Evolutionary conservation across 83 land plant genomes (phyloP), one percentile per base, ranked within the genome.

Genomic region (Larix sibirica): DNA sequence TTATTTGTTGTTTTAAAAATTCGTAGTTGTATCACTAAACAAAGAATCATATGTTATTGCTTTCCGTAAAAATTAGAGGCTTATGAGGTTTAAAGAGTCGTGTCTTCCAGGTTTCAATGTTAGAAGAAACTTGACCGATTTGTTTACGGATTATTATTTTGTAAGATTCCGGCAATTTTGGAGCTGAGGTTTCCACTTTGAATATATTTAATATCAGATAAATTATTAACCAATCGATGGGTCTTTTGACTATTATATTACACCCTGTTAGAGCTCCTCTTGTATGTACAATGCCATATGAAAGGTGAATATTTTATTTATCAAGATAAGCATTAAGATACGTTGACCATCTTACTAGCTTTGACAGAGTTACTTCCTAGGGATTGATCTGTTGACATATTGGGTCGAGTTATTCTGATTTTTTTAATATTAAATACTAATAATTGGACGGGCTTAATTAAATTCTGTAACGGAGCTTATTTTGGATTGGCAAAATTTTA

Each of bases 121-220:
- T 47, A 23, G 21, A n/a, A 24, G 79, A 54, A 54, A 26, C 79
- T 76, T 76, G 14, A 56, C 16, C 62, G 58, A 76, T 76, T 54
- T 24, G 28, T 76, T 76, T 26, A 76, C 58, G 33, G 61, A 76
- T 76, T 50, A 54, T 76, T 76, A 28, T 54, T 54, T 76, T 54
- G 60, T 76, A 76, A 76, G 60, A 76, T 76, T 76, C n/a, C 58
- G 60, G 28, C 79, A 76, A 76, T 50, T 76, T 54, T 54, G 36
- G 79, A 54, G 31, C 60, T 20, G 4, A 54, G 44, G 42, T 24
- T 76, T 54, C n/a, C 60, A 54, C 28, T 56, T 44, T 44, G 28
- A 74, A 74, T 31, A 74, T 74, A 74, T 44, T 66, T 28, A 24
- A 50, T 50, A 26, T 4, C 17, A 54, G 61, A 76, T 76, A 50